Conservation (phyloP, 139 green algal genomes). For the Marvania coccoides region DNA sequence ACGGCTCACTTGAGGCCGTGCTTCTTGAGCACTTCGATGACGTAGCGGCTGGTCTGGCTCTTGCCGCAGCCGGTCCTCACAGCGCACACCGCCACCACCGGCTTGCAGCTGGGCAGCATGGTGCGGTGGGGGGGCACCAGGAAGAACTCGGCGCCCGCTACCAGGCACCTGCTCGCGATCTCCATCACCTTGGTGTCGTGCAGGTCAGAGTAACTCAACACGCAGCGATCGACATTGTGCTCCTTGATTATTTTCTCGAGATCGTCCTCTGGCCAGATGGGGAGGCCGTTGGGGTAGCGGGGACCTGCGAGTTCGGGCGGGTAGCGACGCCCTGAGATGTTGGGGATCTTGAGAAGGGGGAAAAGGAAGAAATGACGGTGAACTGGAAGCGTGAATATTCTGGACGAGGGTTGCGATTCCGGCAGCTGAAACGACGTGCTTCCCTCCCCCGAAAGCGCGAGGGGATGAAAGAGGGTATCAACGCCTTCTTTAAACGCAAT, state of each 20-base stretch:
- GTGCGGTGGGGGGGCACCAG: slow-evolving; percentile 17
- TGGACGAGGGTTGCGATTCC: too few relatives aligned
- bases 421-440: neutral
- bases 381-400: too few relatives aligned
- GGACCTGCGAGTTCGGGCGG: slow-evolving; percentile 12
- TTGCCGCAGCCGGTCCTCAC: slow-evolving; percentile 41
- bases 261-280: slow-evolving; percentile 26
- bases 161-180: slow-evolving; percentile 19
- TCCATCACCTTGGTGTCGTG: slow-evolving; percentile 15
- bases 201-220: slow-evolving; percentile 23
- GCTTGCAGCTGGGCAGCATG: slow-evolving; percentile 23
- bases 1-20: slow-evolving; percentile 42
- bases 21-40: slow-evolving; percentile 30
- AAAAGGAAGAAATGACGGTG: too few relatives aligned
- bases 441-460: neutral
- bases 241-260: slow-evolving; percentile 18
- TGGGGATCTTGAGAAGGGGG: slow-evolving; percentile 21
- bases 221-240: slow-evolving; percentile 17
- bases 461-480: too few relatives aligned
- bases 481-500: too few relatives aligned
- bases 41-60: slow-evolving; percentile 23
- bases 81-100: slow-evolving; percentile 18
- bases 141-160: slow-evolving; percentile 24
- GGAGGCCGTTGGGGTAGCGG: slow-evolving; percentile 26
- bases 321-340: slow-evolving; percentile 25